Evolutionary conservation across 345 rosid genomes (phyloP).

Genomic region (Euphorbia tirucalli): DNA sequence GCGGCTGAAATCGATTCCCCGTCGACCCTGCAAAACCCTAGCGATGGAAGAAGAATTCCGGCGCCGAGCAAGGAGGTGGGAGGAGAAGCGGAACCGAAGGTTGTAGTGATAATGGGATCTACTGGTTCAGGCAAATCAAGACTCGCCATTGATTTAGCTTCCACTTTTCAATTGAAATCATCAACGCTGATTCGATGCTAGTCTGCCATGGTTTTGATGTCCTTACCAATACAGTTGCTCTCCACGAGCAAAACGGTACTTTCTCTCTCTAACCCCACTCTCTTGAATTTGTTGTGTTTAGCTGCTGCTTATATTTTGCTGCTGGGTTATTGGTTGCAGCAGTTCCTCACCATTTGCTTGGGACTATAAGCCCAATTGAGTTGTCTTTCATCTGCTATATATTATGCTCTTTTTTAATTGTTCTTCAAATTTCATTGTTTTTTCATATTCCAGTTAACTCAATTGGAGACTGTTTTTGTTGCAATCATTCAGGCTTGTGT

Average conservation of each 20-base stretch:
- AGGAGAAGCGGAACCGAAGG: constrained; percentile 46
- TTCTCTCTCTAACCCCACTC: neutral
- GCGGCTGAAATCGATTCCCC: constrained; percentile 11
- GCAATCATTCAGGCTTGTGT: neutral
- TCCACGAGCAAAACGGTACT: constrained; percentile 62
- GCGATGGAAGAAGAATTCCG: constrained; percentile 23
- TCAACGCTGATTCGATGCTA: constrained; percentile 98
- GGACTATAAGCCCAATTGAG: constrained; percentile 57
- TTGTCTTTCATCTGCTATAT: constrained; percentile 77
- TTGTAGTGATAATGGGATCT: constrained; percentile 85
- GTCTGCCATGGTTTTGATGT: constrained; percentile 81
- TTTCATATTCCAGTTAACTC: constrained; percentile 46
- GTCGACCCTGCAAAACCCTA: constrained; percentile 38
- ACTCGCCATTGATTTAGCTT: constrained; percentile 76
- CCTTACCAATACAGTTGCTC: constrained; percentile 79
- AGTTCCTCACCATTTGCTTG: constrained; percentile 84
- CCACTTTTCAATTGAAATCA: constrained; percentile 71
- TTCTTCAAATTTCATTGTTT: constrained; percentile 67
- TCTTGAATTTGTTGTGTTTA: too few species aligned
- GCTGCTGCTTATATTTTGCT: neutral
- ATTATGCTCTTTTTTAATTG: too few species aligned
- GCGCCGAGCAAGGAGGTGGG: neutral
- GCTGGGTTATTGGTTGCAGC: constrained; percentile 44
- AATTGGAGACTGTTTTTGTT: neutral
- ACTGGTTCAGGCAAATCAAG: constrained; percentile 91